Percentiles rank a stretch among this genome's conserved stretches.
Conservation (phyloP, 257 asterid genomes). For the Paraleonurus japonicus region DNA sequence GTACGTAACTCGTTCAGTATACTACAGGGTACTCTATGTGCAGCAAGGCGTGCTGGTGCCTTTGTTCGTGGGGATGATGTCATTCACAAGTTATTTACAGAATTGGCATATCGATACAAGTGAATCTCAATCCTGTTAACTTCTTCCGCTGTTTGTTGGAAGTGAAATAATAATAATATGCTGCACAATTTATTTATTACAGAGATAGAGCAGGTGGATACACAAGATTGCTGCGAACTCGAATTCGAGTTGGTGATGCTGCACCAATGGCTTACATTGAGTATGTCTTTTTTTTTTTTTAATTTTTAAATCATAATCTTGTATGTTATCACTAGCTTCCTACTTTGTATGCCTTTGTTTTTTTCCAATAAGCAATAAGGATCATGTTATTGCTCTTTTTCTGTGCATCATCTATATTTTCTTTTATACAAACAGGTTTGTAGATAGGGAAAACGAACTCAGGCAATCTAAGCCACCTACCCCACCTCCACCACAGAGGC, state of each 20-base stretch:
- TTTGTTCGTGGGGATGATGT: constrained; percentile 96
- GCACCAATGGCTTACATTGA: constrained; percentile 92
- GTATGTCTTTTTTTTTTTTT: constrained; percentile 38
- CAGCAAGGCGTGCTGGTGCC: constrained; percentile 86
- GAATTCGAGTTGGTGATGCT: constrained; percentile 94
- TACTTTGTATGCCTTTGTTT: not conserved
- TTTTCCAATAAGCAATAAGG: not conserved
- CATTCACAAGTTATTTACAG: constrained; percentile 87
- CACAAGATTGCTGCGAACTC: constrained; percentile 87
- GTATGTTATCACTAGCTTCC: not conserved
- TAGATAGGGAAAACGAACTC: constrained; percentile 93
- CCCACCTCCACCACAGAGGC: constrained; percentile 68
- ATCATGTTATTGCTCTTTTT: not conserved
- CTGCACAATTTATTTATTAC: constrained; percentile 11
- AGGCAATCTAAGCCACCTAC: constrained; percentile 82
- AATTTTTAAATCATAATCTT: not conserved
- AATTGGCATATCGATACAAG: constrained; percentile 94
- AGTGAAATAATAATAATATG: constrained; percentile 15
- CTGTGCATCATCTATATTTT: not conserved
- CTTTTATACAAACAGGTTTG: constrained; percentile 51
- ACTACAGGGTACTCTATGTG: constrained; percentile 75
- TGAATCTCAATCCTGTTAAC: constrained; percentile 33
- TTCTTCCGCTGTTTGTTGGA: not conserved
- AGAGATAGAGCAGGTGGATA: constrained; percentile 90
- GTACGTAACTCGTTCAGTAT: constrained; percentile 12